Percentiles rank a stretch among this genome's conserved stretches.
Evolutionary conservation across 805 yeast genomes (phyloP).

Genomic region (Saccharomyces mikatae): DNA sequence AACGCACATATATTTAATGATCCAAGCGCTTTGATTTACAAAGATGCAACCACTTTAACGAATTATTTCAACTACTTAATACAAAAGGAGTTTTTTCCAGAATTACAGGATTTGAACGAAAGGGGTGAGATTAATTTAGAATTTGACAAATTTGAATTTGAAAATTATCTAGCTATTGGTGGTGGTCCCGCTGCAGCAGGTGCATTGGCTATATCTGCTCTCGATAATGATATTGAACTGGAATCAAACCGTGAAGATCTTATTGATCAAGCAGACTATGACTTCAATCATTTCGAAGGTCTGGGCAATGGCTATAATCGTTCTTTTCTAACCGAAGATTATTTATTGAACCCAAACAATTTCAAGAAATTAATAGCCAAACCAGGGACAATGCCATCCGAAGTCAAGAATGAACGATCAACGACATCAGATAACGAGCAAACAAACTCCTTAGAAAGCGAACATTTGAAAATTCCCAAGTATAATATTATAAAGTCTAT

Average conservation of each 20-base stretch:
- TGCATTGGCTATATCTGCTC: conserved; percentile 2
- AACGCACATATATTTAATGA: conserved; percentile 79
- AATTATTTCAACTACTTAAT: conserved; percentile 38
- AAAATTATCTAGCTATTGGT: conserved; percentile 20
- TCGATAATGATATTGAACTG: background rate
- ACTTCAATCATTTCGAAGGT: conserved; percentile 27
- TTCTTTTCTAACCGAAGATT: conserved; percentile 25
- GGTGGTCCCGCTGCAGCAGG: conserved; percentile 15
- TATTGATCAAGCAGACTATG: conserved; percentile 15
- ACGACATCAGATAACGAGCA: background rate
- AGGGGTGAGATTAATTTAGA: conserved; percentile 27
- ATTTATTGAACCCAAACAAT: conserved; percentile 19
- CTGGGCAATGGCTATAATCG: conserved; percentile 29
- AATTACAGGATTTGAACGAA: conserved; percentile 24
- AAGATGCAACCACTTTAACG: conserved; percentile 59
- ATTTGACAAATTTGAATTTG: conserved; percentile 25
- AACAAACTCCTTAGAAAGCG: conserved; percentile 6
- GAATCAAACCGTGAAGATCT: background rate
- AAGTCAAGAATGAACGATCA: background rate
- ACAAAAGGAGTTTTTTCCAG: conserved; percentile 21
- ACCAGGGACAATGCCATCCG: background rate
- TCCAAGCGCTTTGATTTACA: conserved; percentile 60
- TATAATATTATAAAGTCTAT: conserved; percentile 25
- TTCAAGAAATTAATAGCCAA: background rate
- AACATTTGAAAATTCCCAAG: conserved; percentile 19